Evolutionary conservation across 1,284 basidiomycete genomes (phyloP), one percentile per base, ranked within the genome.

Genomic region (Phylloporus gajari): DNA sequence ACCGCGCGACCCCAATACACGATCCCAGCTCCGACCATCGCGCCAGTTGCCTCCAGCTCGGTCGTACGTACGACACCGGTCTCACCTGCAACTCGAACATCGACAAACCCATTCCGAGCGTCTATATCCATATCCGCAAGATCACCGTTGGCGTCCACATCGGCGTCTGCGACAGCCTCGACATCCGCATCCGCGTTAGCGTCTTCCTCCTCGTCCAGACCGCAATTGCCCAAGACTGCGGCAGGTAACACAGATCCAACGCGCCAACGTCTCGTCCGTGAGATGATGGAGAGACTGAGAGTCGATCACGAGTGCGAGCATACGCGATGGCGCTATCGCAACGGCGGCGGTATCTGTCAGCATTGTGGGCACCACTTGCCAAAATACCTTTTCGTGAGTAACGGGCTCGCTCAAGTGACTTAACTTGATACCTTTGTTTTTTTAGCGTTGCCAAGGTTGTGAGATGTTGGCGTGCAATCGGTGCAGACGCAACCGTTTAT

Each of bases 361-460:
- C 76, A 59, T 30, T 86, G 86, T 69, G 73, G 75, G 25, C 65
- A 78, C 32, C 30, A 73, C 44, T 64, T 84, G 15, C 79, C 76
- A 1, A 3, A 70, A 8, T 86, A 82, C 74, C 80, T 85, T 40
- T 81, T 83, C 51, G 86, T 87, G 67, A 80, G 84, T 81, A 79
- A 60, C 79, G n/a, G 46, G 78, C 83, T 17, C 23, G 60, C 21
- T 4, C 21, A 38, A 17, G 30, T 40, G 46, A 9, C 25, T 48
- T 8, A 48, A 44, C 27, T 44, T 40, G 32, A 59, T 32, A 9
- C 13, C 11, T 12, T 46, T 32, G 25, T 30, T 17, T 35, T 23
- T 65, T 13, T 68, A 86, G 85, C 77, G 79, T 2, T 86, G 85
- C 69, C 56, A 65, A 3, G 76, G 75, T 2, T 86, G 84, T 72